Conservation (phyloP, 2,329 filamentous ascomycete genomes). For the Pezicula rhizophila region DNA sequence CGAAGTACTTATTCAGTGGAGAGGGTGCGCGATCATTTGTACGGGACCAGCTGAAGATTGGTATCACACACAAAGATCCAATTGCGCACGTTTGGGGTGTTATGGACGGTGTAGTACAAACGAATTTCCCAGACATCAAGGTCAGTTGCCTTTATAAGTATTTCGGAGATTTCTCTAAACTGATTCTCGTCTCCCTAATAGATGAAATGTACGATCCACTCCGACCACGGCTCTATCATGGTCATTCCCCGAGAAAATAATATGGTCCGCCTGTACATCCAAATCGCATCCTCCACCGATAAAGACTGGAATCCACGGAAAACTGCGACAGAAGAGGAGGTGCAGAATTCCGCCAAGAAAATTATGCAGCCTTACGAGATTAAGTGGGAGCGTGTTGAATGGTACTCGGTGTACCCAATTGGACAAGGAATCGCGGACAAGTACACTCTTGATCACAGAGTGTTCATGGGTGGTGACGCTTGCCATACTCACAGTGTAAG, state of each 20-base stretch:
- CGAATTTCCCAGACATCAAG: conserved; percentile 73
- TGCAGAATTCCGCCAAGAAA: conserved; percentile 58
- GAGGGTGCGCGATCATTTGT: conserved; percentile 66
- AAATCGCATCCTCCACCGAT: conserved; percentile 56
- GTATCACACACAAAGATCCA: conserved; percentile 64
- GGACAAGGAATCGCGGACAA: conserved; percentile 66
- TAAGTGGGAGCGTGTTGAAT: conserved; percentile 61
- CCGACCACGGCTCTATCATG: conserved; percentile 69
- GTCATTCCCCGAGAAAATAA: conserved; percentile 68
- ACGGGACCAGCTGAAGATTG: conserved; percentile 59
- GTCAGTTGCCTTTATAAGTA: conserved; percentile 44
- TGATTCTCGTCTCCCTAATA: conserved; percentile 19
- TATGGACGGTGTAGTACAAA: conserved; percentile 67
- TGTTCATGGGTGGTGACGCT: conserved; percentile 73
- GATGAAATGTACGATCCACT: conserved; percentile 74
- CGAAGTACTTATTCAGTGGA: conserved; percentile 67
- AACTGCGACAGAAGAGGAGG: conserved; percentile 56
- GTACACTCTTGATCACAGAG: conserved; percentile 61
- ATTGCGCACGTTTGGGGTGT: conserved; percentile 71
- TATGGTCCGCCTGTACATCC: conserved; percentile 65
- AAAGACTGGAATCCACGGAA: conserved; percentile 55
- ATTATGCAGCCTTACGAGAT: conserved; percentile 63
- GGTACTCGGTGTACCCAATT: conserved; percentile 74
- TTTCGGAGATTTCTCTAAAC: conserved; percentile 43
- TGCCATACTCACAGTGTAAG: conserved; percentile 71